A percentile compares a stretch with the other conserved stretches of the same genome.
Evolutionary conservation across 1,284 basidiomycete genomes (phyloP).

Genomic region (Tilletia caries): DNA sequence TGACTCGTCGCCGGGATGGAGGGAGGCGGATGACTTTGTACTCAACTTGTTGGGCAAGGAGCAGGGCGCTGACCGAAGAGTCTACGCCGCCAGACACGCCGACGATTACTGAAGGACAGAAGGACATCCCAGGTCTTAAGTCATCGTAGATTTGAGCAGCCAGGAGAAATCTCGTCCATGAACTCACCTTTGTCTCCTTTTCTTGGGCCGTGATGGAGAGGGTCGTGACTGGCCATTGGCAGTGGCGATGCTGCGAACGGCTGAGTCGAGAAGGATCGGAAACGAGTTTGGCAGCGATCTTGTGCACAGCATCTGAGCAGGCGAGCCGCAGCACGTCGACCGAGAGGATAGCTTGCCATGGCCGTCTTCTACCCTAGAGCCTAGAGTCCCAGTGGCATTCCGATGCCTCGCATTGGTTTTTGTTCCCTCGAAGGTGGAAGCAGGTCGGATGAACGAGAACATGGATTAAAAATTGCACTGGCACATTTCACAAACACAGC

Average conservation of each 20-base stretch:
- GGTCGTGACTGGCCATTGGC: background rate
- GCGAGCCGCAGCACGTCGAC: background rate
- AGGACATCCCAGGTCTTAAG: background rate
- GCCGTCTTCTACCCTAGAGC: too few species aligned
- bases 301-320: background rate
- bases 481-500: too few species aligned
- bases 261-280: background rate
- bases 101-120: background rate
- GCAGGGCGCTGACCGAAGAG: background rate
- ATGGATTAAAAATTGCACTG: too few species aligned
- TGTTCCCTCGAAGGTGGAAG: too few species aligned
- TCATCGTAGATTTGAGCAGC: background rate
- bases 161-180: background rate
- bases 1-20: too few species aligned
- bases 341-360: too few species aligned
- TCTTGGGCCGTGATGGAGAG: background rate
- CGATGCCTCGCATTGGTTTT: too few species aligned
- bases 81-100: slow-evolving; percentile 4
- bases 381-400: too few species aligned
- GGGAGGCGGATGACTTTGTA: too few species aligned
- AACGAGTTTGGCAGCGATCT: too few species aligned
- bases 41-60: background rate
- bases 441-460: too few species aligned
- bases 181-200: slow-evolving; percentile 3
- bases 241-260: background rate